Conservation (phyloP, 371 early-diverging fungal genomes). For the Phascolomyces articulosus region DNA sequence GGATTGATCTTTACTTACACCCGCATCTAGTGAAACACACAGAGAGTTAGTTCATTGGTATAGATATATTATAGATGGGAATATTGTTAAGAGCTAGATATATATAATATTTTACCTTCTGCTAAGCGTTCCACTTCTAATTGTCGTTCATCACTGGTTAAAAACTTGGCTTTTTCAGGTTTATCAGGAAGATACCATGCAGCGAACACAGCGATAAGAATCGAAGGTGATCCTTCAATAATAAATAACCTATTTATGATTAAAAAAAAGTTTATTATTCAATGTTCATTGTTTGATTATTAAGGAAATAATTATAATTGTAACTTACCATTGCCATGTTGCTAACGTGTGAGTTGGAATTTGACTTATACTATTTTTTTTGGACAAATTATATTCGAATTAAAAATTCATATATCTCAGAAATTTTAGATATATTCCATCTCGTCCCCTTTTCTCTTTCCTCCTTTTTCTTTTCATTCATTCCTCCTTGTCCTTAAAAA, state of each 20-base stretch:
- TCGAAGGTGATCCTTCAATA: slow-evolving; percentile 51
- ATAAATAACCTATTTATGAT: slow-evolving; percentile 48
- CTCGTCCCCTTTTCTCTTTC: too few species aligned
- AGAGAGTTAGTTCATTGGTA: too few species aligned
- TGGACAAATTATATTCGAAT: too few species aligned
- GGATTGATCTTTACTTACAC: slow-evolving; percentile 33
- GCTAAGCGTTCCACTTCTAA: slow-evolving; percentile 48
- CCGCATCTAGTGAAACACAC: slow-evolving; percentile 45
- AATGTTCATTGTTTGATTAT: not conserved
- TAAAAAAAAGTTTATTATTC: not conserved
- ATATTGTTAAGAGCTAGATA: too few species aligned
- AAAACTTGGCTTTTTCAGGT: slow-evolving; percentile 55
- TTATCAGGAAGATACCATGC: slow-evolving; percentile 54
- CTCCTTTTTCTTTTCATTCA: too few species aligned
- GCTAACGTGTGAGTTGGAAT: slow-evolving; percentile 24
- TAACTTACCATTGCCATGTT: slow-evolving; percentile 44
- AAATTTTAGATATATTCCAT: too few species aligned
- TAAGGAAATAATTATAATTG: not conserved
- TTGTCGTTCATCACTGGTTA: slow-evolving; percentile 54
- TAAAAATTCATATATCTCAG: too few species aligned
- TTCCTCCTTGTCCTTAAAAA: too few species aligned
- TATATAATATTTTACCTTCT: too few species aligned
- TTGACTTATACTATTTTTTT: slow-evolving; percentile 40
- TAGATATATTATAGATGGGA: too few species aligned
- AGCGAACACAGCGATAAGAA: slow-evolving; percentile 37